Conservation (phyloP, 2,329 filamentous ascomycete genomes). For the Colletotrichum horii region DNA sequence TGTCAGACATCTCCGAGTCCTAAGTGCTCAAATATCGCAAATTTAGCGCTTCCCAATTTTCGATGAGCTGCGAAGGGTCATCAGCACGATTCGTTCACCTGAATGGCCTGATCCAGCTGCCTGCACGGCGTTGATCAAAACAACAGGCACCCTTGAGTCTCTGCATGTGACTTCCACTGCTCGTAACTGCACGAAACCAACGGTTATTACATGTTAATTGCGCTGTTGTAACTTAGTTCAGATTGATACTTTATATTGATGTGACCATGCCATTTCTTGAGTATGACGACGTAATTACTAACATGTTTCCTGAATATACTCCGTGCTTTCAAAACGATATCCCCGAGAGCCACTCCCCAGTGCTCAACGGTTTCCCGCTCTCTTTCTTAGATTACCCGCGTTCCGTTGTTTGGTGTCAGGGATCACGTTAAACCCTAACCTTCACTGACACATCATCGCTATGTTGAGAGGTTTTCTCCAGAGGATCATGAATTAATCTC, state of each 20-base stretch:
- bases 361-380: too few species aligned
- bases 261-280: too few species aligned
- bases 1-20: not conserved
- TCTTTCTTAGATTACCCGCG: too few species aligned
- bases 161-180: accelerated
- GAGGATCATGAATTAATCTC: not conserved
- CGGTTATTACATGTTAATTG: too few species aligned
- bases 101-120: not conserved
- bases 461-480: not conserved
- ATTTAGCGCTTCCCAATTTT: not conserved
- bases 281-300: too few species aligned
- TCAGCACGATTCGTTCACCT: not conserved
- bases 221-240: too few species aligned
- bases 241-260: too few species aligned
- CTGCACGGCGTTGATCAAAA: not conserved
- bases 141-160: not conserved
- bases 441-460: not conserved
- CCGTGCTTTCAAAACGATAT: too few species aligned
- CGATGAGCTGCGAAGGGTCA: not conserved
- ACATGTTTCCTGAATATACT: too few species aligned
- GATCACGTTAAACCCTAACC: too few species aligned
- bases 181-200: not conserved
- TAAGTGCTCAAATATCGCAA: accelerated
- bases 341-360: too few species aligned
- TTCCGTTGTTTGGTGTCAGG: too few species aligned